A percentile compares a stretch with the other conserved stretches of the same genome.
phyloP scores from a whole-genome alignment of 441 rosid genomes.

The Gossypium davidsonii region DNA sequence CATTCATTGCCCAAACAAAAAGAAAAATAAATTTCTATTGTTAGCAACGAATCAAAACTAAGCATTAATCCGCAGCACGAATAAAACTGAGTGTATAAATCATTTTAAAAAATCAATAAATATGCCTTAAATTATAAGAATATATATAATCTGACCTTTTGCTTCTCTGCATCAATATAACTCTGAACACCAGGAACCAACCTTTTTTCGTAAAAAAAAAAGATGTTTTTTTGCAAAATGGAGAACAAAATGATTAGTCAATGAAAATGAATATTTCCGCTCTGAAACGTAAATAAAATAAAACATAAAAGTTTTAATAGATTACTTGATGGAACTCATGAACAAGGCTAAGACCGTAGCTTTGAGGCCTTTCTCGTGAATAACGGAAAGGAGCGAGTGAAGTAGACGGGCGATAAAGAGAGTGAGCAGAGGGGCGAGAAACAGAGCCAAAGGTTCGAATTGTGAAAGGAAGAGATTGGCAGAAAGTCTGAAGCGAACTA shows the following conservation, averaged over 20 bases:
- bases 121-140: not conserved
- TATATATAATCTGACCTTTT: conserved; percentile 49
- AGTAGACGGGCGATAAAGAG: conserved; percentile 47
- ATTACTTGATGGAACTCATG: conserved; percentile 64
- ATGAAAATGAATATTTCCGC: not conserved
- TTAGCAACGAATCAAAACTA: not conserved
- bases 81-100: not conserved
- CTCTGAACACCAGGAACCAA: conserved; percentile 75
- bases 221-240: not conserved
- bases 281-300: not conserved
- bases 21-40: not conserved
- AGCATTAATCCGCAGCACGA: not conserved
- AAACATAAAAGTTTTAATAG: not conserved
- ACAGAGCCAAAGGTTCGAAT: conserved; percentile 64
- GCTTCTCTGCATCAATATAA: conserved; percentile 82
- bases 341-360: conserved; percentile 41
- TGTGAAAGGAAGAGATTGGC: conserved; percentile 55
- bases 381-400: conserved; percentile 36
- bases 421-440: conserved; percentile 59
- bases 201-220: conserved; percentile 28
- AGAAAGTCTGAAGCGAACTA: conserved; percentile 35
- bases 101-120: not conserved
- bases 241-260: not conserved
- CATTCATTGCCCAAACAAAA: conserved; percentile 7
- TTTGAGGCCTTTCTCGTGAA: conserved; percentile 62